These are phyloP conservation scores for Lactarius vividus DNA, from an alignment of 768 basidiomycete genomes.

Conservation along the genomic window DNA sequence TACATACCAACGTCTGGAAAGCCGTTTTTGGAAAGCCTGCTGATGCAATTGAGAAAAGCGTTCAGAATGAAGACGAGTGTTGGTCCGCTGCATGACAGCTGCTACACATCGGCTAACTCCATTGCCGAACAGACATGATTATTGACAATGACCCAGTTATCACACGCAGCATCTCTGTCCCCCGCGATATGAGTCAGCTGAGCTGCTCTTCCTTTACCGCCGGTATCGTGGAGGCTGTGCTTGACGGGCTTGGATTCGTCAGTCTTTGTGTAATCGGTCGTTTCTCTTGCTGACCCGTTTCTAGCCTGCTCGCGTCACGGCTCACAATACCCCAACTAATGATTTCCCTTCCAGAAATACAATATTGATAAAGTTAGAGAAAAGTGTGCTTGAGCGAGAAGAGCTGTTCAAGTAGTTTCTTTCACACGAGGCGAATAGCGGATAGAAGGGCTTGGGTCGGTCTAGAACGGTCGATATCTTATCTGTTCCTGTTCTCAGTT, in stretches of 20 bases:
- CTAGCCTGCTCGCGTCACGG: conserved; percentile 95
- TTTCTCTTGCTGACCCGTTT: conserved; percentile 11
- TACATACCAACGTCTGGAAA: conserved; percentile 94
- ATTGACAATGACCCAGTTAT: conserved; percentile 94
- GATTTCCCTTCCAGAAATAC: conserved; percentile 84
- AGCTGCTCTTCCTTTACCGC: conserved; percentile 98
- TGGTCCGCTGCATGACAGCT: conserved; percentile 31
- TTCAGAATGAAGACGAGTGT: conserved; percentile 97
- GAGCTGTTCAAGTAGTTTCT: conserved; percentile 70
- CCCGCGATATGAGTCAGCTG: conserved; percentile 88
- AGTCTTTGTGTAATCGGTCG: conserved; percentile 36
- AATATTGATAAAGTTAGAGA: conserved; percentile 96
- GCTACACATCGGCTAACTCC: conserved; percentile 18
- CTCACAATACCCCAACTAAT: conserved; percentile 85
- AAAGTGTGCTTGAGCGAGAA: conserved; percentile 90
- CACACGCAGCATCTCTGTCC: conserved; percentile 90
- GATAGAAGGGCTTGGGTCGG: conserved; percentile 4
- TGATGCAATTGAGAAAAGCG: conserved; percentile 93
- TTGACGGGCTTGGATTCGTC: conserved; percentile 93
- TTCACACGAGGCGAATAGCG: conserved; percentile 10
- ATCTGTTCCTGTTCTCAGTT: background rate
- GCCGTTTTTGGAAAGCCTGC: conserved; percentile 92
- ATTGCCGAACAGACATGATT: conserved; percentile 76
- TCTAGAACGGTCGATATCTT: conserved; percentile 18
- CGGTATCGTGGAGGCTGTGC: conserved; percentile 94